Evolutionary conservation across 2,329 filamentous ascomycete species (phyloP), one percentile per base, ranked within the genome.

Genomic region (Phoma sp.): DNA sequence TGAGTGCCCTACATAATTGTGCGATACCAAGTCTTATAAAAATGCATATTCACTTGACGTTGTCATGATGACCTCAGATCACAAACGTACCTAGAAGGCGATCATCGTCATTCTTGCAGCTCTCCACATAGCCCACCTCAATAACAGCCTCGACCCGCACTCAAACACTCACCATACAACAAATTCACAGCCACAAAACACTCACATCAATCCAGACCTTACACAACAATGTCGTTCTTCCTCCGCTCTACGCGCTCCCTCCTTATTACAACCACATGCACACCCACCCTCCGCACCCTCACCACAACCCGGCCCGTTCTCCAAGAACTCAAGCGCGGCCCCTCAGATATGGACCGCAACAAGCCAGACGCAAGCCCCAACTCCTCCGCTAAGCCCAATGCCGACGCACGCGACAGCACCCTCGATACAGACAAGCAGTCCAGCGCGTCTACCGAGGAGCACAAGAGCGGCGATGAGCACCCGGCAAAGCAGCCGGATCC

Each of bases 401-500:
- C 57, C 18, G 56, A 63, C 33, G 58, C 64, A 18, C 62, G 67
- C 36, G 58, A 60, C 2, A 62, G 64, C 33, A 66, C 65, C 4
- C 67, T 66, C 11, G 63, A 69, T 43, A 69, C 62, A 9, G 68
- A 71, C 36, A 23, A 38, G 10, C 68, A 75, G 44, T 75, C 72
- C 2, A 68, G 53, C 23, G 71, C 73, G 13, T 73, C 71, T 0
- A 45, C 47, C 6, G 52, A 69, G 0, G 65, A 71, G 49, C 45
- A 64, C 23, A 65, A 65, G 53, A 63, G 30, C 8, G 70, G 70
- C 2, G 66, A 70, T 33, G 68, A 75, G 18, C 71, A 76, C 47
- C 74, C 73, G 1, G 72, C 73, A 0, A 75, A 75, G 52, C 73
- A 75, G 45, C 73, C 73, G 0, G 73, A 76, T 46, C 46, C 61